These are phyloP conservation scores for Diaporthe ilicicola DNA, from an alignment of 2,329 filamentous ascomycete genomes.

Conservation along the genomic window DNA sequence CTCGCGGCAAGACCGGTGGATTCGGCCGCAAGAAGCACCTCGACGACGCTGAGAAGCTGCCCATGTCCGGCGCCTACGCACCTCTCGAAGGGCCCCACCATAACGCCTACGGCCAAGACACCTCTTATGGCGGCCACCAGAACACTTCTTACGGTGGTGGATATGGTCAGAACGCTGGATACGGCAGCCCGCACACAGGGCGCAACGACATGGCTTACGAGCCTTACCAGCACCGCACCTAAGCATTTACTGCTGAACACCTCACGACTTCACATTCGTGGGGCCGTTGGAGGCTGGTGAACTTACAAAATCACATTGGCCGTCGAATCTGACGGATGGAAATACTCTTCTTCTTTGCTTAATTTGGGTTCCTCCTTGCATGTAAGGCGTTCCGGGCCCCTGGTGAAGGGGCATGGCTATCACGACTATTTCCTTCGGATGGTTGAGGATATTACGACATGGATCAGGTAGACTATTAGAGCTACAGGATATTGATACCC, in stretches of 20 bases:
- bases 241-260: slow-evolving; percentile 38
- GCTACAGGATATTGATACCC: slow-evolving; percentile 32
- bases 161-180: neutral
- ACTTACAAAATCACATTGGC: neutral
- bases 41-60: slow-evolving; percentile 54
- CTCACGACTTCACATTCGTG: neutral
- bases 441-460: slow-evolving; percentile 8
- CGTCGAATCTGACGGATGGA: neutral
- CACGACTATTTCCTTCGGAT: neutral
- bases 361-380: slow-evolving; percentile 21
- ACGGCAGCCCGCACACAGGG: slow-evolving; percentile 14
- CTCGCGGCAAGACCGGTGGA: slow-evolving; percentile 35
- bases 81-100: slow-evolving; percentile 52
- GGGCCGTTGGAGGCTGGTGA: neutral
- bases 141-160: slow-evolving; percentile 15
- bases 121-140: neutral
- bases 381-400: slow-evolving; percentile 31
- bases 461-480: slow-evolving; percentile 26
- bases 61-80: slow-evolving; percentile 55
- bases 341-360: neutral
- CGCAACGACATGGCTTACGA: slow-evolving; percentile 64
- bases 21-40: slow-evolving; percentile 42
- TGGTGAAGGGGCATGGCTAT: neutral
- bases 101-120: slow-evolving; percentile 11
- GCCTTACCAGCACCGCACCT: slow-evolving; percentile 68